phyloP scores from a whole-genome alignment of 371 early-diverging fungal genomes.

The Mortierella sp. region DNA sequence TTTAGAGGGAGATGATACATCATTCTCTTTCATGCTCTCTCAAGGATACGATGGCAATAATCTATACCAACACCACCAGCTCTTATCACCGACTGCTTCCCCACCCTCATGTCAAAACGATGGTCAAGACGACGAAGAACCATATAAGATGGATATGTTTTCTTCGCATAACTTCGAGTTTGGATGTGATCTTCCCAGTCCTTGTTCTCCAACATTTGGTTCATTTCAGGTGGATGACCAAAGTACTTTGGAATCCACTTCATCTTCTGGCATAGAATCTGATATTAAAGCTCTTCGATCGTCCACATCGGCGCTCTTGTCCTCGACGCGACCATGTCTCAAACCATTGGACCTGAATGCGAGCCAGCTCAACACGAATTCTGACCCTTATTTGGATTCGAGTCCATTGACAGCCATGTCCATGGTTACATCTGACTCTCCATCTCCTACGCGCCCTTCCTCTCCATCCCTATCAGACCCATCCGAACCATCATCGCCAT shows the following conservation, averaged over 20 bases:
- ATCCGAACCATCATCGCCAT: conserved; percentile 21
- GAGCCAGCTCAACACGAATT: not conserved
- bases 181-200: conserved; percentile 4
- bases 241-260: not conserved
- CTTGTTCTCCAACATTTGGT: conserved; percentile 14
- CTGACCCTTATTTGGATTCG: conserved; percentile 4
- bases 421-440: conserved; percentile 21
- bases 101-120: not conserved
- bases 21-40: not conserved
- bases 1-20: not conserved
- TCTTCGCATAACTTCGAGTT: not conserved
- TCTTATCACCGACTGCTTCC: not conserved
- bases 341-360: conserved; percentile 10
- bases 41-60: not conserved
- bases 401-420: conserved; percentile 19
- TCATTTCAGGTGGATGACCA: not conserved
- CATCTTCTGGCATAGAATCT: not conserved
- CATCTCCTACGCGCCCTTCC: conserved; percentile 23
- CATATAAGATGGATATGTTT: conserved; percentile 5
- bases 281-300: not conserved
- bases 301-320: not conserved
- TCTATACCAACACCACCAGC: not conserved
- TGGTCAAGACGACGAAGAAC: not conserved
- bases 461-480: conserved; percentile 15
- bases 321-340: not conserved